A percentile compares a stretch with the other conserved stretches of the same genome.
Evolutionary conservation across 1,284 basidiomycete genomes (phyloP).

Genomic region (Heterobasidion occidentale): DNA sequence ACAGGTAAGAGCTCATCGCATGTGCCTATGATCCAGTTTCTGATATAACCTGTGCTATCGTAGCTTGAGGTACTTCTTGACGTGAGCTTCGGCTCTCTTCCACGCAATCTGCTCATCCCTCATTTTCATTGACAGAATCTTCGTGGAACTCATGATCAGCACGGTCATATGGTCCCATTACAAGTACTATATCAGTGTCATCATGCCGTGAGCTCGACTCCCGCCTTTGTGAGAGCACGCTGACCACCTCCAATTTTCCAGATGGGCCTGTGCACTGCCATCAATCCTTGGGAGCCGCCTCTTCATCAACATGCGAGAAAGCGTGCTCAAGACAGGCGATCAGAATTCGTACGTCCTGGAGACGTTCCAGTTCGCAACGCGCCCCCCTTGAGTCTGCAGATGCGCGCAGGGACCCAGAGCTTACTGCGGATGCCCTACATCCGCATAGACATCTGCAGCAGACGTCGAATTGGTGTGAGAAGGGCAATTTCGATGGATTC

Average conservation of each 20-base stretch:
- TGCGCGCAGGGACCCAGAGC: background rate
- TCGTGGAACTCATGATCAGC: slow-evolving; percentile 14
- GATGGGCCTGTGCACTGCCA: slow-evolving; percentile 18
- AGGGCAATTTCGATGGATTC: too few relatives aligned
- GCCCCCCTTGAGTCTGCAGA: background rate
- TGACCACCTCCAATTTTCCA: background rate
- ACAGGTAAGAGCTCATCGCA: slow-evolving; percentile 8
- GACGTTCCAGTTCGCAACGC: background rate
- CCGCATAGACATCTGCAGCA: background rate
- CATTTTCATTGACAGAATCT: slow-evolving; percentile 12
- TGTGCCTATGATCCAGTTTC: background rate
- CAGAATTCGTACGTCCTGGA: background rate
- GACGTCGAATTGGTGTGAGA: too few relatives aligned
- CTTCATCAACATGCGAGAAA: slow-evolving; percentile 11
- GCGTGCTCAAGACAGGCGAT: background rate
- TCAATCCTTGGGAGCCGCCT: slow-evolving; percentile 14
- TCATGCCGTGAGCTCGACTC: slow-evolving; percentile 18
- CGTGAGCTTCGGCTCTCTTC: slow-evolving; percentile 4
- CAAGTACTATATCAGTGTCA: slow-evolving; percentile 17
- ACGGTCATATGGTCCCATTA: slow-evolving; percentile 17
- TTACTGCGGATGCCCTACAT: background rate
- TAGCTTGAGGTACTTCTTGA: slow-evolving; percentile 15
- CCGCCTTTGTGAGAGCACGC: background rate
- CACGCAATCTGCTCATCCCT: background rate
- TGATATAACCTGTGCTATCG: background rate